These are phyloP conservation scores for Penicilliopsis zonata DNA, from an alignment of 495 filamentous ascomycete species.

Conservation along the genomic window DNA sequence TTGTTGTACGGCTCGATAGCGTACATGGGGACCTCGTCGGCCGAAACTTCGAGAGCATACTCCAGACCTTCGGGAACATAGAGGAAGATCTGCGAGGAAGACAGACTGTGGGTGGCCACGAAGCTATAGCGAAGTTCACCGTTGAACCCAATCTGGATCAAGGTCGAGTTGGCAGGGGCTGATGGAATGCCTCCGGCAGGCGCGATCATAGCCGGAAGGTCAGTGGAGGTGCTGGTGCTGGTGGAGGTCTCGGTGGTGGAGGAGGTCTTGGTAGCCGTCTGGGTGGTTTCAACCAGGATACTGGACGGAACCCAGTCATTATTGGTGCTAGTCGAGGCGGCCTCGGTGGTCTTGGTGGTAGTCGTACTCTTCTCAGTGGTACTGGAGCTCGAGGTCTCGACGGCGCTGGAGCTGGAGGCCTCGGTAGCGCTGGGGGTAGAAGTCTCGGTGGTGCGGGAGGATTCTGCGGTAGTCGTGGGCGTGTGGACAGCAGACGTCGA, in stretches of 20 bases:
- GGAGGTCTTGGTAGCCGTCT: conserved; percentile 1
- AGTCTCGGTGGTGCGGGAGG: too few relatives aligned
- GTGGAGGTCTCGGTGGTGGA: conserved; percentile 16
- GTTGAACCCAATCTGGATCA: conserved; percentile 79
- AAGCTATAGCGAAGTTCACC: conserved; percentile 71
- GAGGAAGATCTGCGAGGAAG: conserved; percentile 78
- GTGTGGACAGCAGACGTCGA: conserved; percentile 1
- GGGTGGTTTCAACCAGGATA: conserved; percentile 9
- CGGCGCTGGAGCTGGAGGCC: neutral
- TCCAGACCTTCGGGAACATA: conserved; percentile 64
- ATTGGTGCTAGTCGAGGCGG: conserved; percentile 6
- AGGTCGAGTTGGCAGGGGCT: conserved; percentile 46
- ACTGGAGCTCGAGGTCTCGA: neutral
- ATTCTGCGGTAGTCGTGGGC: too few relatives aligned
- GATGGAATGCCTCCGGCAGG: conserved; percentile 42
- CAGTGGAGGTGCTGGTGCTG: conserved; percentile 37
- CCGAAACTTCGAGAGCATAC: conserved; percentile 45
- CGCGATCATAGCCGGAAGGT: conserved; percentile 62
- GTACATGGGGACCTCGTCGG: conserved; percentile 48
- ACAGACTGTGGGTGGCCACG: conserved; percentile 54
- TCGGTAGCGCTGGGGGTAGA: conserved; percentile 1
- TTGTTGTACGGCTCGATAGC: conserved; percentile 73
- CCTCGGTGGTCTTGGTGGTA: conserved; percentile 5
- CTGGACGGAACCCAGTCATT: conserved; percentile 18
- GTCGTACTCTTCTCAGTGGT: conserved; percentile 2